Base-by-base conservation (phyloP, 495 filamentous ascomycete genomes). In the Hyaloscypha hepaticicola region DNA sequence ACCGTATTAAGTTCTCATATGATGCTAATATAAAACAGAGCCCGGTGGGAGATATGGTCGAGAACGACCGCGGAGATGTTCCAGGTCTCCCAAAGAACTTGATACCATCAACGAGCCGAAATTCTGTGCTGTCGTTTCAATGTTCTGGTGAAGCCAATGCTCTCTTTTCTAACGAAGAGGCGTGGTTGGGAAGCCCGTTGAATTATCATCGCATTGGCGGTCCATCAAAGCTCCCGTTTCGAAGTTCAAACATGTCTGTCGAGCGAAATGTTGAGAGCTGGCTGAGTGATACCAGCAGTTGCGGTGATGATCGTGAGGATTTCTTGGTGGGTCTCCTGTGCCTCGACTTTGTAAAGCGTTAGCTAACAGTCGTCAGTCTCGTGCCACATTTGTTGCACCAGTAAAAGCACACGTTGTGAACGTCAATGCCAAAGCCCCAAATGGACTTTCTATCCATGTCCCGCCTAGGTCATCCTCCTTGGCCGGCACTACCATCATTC, bases 101-200 rank as follows among this genome's bases (percentile, higher is more conserved):
- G 11, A 14, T 12, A 9, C 7, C 14, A 31, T 21, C 38, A 50
- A n/a, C 16, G 14, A 22, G 29, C 38, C 67, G 63, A 29, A 52
- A 29, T 26, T 69, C 67, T 0, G 63, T 41, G 0, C n/a, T 69
- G 19, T 69, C 67, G 12, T 63, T 69, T 28, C 34, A 69, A 57
- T 69, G 67, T 24, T 55, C 45, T 25, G 67, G 67, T 9, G 53
- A 66, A 24, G 16, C 25, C n/a, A 0, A 41, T 8, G 38, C 9
- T 1, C 38, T 45, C 6, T 34, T 51, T 21, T 28, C 61, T 21
- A 34, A 60, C 26, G 56, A 68, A 45, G 50, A 55, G 14, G 49
- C 53, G 41, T 67, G 61, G 60, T 48, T 64, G 19, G 25, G 27
- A 16, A 60, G 19, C 28, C 31, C 60, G 14, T 21, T 58, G 8